phyloP scores from a whole-genome alignment of 2,329 filamentous ascomycete species.

The Nemania sp. region DNA sequence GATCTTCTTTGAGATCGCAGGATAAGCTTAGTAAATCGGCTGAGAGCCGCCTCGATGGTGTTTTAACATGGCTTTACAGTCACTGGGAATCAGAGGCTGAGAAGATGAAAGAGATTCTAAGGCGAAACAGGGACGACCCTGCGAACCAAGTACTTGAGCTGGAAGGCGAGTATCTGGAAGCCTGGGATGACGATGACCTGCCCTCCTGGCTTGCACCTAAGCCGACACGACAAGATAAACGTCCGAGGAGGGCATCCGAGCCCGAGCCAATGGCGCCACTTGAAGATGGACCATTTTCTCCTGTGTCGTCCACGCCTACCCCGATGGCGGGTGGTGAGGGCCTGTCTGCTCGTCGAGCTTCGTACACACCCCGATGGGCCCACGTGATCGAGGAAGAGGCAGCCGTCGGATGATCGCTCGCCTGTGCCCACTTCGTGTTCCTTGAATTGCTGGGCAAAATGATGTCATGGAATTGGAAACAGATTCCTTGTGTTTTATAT shows the following conservation, averaged over 20 bases:
- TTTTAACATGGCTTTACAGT: conserved; percentile 31
- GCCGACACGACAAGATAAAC: conserved; percentile 4
- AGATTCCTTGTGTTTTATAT: neutral
- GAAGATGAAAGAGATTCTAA: conserved; percentile 28
- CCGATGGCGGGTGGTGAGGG: neutral
- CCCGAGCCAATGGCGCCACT: neutral
- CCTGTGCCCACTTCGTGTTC: neutral
- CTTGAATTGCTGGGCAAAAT: neutral
- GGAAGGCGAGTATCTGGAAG: conserved; percentile 33
- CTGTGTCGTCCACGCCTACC: neutral
- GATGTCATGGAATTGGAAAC: neutral
- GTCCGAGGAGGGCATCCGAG: conserved; percentile 17
- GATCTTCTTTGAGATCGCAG: conserved; percentile 23
- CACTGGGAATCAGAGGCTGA: conserved; percentile 35
- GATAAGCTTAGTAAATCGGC: conserved; percentile 31
- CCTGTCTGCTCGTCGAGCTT: conserved; percentile 3
- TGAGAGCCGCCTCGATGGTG: conserved; percentile 33
- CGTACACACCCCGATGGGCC: conserved; percentile 9
- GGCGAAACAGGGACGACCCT: conserved; percentile 30
- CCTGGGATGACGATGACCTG: conserved; percentile 36
- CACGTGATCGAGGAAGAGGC: conserved; percentile 27
- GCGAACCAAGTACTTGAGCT: conserved; percentile 30
- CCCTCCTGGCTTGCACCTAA: conserved; percentile 29
- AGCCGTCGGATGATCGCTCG: neutral
- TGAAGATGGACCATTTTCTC: conserved; percentile 7